phyloP scores from a whole-genome alignment of 2,329 filamentous ascomycete species.

The Paecilomyces fulvus region DNA sequence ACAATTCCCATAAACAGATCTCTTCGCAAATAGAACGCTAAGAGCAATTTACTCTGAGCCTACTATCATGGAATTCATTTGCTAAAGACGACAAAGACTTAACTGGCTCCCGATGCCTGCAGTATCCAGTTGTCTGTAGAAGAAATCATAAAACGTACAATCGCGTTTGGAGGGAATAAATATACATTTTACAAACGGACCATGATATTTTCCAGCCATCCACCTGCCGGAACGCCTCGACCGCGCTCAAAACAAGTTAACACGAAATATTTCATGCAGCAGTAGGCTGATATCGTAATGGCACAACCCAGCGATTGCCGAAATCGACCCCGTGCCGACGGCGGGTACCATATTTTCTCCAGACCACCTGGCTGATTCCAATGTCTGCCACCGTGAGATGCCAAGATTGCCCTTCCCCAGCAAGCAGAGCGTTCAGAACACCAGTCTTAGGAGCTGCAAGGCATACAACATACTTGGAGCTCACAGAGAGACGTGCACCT shows the following conservation, averaged over 20 bases:
- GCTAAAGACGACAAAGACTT: not conserved
- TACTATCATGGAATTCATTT: not conserved
- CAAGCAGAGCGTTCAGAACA: conserved; percentile 65
- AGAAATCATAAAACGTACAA: not conserved
- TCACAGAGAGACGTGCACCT: conserved; percentile 68
- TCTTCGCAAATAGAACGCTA: not conserved
- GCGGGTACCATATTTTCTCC: conserved; percentile 75
- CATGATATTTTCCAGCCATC: not conserved
- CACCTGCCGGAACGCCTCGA: not conserved
- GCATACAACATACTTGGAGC: conserved; percentile 72
- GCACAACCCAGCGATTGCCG: conserved; percentile 75
- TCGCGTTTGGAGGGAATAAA: not conserved
- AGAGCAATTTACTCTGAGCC: not conserved
- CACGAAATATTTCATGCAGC: conserved; percentile 13
- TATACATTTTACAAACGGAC: not conserved
- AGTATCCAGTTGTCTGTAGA: not conserved
- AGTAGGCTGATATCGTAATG: conserved; percentile 45
- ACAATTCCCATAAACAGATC: not conserved
- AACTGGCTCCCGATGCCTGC: not conserved
- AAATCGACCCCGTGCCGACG: conserved; percentile 81
- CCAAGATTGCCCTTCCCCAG: conserved; percentile 54
- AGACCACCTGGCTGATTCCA: conserved; percentile 71
- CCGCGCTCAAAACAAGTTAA: conserved; percentile 5
- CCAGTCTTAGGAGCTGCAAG: conserved; percentile 83
- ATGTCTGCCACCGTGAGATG: conserved; percentile 78